Evolutionary conservation across 306 rosid species (phyloP), one percentile per base, ranked within the genome.

Genomic region (Lathyrus sativus): DNA sequence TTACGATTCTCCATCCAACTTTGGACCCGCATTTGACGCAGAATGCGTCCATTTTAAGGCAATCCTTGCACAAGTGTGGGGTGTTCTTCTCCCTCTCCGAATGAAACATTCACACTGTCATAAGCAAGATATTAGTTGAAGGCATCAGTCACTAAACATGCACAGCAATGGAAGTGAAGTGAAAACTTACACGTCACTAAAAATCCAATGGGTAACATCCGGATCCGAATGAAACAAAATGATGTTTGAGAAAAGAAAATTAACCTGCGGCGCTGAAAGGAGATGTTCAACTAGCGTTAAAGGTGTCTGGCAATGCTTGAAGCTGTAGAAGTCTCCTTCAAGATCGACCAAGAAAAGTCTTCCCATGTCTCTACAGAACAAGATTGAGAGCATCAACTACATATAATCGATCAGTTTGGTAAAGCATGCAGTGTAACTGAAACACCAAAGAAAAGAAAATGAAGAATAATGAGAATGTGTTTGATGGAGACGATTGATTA

Each of bases 1-100:
- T 80, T 79, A 91, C 97, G 71, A 83, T 86, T 91, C 82, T 91
- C 93, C 89, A 86, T 31, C 97, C 97, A 73, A 91, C 83, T 51
- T 75, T 66, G 46, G 97, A 85, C 13, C 93, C 88, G 69, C 97
- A 91, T 1, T 79, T 49, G 43, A 85, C 86, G 46, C 97, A 86
- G 62, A 83, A 86, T 33, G 87, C 77, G 87, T 88, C 97, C 3
- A 80, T 86, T 11, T 81, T 89, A 64, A 24, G 86, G 89, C 74
- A 81, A 2, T 70, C 97, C 97, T 0, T 92, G 83, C 17, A 81
- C 74, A 95, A 91, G 81, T 73, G 78, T 46, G 70, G 91, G 77
- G 3, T 24, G 3, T 12, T 88, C 85, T 80, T 81, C 91, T 83
- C 70, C 70, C 76, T 85, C 87, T 15, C 91, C 96, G 22, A 63